Base-by-base conservation (phyloP, 2,329 filamentous ascomycete genomes). In the Aspergillus sp. region DNA sequence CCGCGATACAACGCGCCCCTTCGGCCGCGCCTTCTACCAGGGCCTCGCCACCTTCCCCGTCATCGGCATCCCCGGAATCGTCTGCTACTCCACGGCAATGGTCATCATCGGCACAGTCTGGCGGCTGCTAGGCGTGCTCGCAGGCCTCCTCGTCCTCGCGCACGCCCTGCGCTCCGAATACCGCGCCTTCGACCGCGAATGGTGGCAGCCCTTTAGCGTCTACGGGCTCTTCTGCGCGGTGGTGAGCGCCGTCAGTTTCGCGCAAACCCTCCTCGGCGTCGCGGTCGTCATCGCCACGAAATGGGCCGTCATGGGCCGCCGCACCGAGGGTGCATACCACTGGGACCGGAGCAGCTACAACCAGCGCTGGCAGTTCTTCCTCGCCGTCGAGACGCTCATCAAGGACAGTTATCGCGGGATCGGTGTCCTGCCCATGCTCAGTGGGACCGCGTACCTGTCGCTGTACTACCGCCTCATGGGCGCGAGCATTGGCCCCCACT, bases 321-420 rank as follows among this genome's bases (percentile, higher is more conserved):
- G 84, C 45, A 72, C 73, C 62, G 80, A 81, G 3, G 85, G 85
- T 15, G 82, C 82, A 63, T 85, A 85, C 66, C 82, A 85, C 71
- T 87, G 84, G 84, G 85, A 87, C 68, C 82, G 82, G 70, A 81
- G 76, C 22, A 76, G 79, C 17, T 87, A 86, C 72, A 86, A 84
- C 71, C 85, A 87, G 67, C 81, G 83, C 38, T 87, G 84, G 84
- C 84, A 87, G 67, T 68, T 86, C 8, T 84, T 83, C 68, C 75
- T 86, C 3, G 77, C 78, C 31, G 78, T 85, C 43, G 84, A 86
- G 73, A 78, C 77, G 19, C 71, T 87, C 3, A 79, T 83, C 1
- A 76, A 81, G 8, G 74, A 80, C 46, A 85, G 83, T 69, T 85
- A 82, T 65, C 79, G 80, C 3, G 80, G 81, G 1, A 69, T 81